Conservation (phyloP, 257 asterid genomes). For the Solanum ahanhuiri region DNA sequence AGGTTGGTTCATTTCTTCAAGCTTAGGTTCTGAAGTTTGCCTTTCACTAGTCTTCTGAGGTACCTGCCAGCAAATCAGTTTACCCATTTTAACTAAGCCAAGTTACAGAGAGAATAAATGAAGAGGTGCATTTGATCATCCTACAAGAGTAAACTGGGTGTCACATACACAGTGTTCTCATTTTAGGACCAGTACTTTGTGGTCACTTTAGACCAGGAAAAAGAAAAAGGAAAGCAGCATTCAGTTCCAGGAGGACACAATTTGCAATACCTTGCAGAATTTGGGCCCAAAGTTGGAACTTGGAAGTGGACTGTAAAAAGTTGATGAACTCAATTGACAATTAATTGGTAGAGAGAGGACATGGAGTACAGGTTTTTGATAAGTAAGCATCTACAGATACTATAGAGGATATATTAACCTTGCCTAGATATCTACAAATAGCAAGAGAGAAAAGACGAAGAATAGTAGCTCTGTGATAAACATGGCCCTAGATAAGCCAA, state of each 20-base stretch:
- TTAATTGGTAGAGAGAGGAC: not conserved
- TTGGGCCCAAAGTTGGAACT: not conserved
- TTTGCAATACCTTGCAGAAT: not conserved
- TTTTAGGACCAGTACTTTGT: not conserved
- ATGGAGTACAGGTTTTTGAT: not conserved
- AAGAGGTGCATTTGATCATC: not conserved
- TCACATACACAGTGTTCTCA: not conserved
- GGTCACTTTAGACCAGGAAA: not conserved
- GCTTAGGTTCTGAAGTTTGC: not conserved
- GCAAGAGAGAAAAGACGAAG: not conserved
- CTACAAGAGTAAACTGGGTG: not conserved
- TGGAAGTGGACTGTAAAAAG: not conserved
- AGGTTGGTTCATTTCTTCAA: slow-evolving; percentile 20
- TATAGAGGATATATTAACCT: not conserved
- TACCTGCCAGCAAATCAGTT: not conserved
- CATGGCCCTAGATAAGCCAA: not conserved
- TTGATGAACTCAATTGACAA: not conserved
- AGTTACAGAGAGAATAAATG: not conserved
- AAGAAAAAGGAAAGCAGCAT: not conserved
- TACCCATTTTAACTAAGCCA: not conserved
- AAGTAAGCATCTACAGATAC: not conserved
- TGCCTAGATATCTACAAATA: not conserved
- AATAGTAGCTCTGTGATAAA: not conserved
- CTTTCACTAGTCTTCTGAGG: not conserved
- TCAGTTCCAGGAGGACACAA: not conserved